A percentile compares a stretch with the other conserved stretches of the same genome.
Conservation (phyloP, 2,329 filamentous ascomycete genomes). For the Aspergillus unguis region DNA sequence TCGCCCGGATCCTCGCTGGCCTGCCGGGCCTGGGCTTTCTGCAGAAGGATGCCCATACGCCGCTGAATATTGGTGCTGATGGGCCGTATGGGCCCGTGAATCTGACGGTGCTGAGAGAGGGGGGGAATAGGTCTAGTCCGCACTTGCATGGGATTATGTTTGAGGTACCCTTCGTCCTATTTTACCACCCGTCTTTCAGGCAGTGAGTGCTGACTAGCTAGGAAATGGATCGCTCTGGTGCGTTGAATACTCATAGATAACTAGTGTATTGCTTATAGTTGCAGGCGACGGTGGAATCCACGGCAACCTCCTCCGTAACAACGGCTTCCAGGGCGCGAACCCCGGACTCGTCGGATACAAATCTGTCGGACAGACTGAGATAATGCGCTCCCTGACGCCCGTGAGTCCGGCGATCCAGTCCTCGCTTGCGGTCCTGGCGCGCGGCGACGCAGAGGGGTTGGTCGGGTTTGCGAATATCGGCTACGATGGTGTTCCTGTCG, state of each 20-base stretch:
- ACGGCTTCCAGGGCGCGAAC: conserved; percentile 32
- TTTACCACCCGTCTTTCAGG: not conserved
- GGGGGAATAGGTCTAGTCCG: conserved; percentile 33
- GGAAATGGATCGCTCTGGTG: conserved; percentile 37
- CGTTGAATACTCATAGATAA: not conserved
- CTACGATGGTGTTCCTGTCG: conserved; percentile 30
- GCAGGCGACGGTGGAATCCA: conserved; percentile 35
- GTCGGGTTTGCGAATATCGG: conserved; percentile 48
- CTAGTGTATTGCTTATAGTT: not conserved
- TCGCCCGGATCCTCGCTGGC: not conserved
- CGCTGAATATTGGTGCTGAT: no score
- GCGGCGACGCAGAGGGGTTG: conserved; percentile 19
- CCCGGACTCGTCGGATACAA: conserved; percentile 27
- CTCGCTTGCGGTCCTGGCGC: conserved; percentile 26
- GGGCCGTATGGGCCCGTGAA: not conserved
- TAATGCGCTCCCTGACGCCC: conserved; percentile 26
- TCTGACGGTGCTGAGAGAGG: conserved; percentile 23
- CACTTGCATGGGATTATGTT: conserved; percentile 38
- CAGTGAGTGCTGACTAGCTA: conserved; percentile 7
- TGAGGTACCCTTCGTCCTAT: conserved; percentile 23
- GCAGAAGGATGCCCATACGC: not conserved
- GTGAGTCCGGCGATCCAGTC: conserved; percentile 26
- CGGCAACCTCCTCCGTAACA: conserved; percentile 33
- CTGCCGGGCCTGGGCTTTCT: not conserved
- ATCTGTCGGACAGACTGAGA: conserved; percentile 24